These are phyloP conservation scores for Nemania bipapillata DNA, from an alignment of 2,329 filamentous ascomycete genomes.

Conservation along the genomic window DNA sequence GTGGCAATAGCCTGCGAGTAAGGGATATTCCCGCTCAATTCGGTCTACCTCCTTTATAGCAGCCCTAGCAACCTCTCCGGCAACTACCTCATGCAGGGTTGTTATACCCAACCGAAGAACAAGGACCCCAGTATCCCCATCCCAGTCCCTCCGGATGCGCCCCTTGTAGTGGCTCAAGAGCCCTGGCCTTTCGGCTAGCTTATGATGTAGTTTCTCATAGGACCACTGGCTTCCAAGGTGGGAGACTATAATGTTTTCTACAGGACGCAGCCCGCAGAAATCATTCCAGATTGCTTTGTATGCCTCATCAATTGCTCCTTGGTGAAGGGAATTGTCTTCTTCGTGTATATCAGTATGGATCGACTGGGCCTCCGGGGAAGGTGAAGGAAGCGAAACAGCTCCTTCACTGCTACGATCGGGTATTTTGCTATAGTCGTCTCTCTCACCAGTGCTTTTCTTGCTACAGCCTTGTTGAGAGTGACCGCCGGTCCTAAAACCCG, in stretches of 20 bases:
- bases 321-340: not conserved
- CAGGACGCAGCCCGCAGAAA: not conserved
- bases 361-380: too few species aligned
- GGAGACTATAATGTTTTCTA: not conserved
- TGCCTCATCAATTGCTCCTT: not conserved
- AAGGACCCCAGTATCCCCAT: not conserved
- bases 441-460: too few species aligned
- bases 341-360: not conserved
- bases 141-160: not conserved
- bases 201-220: constrained; percentile 55
- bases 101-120: not conserved
- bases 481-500: too few species aligned
- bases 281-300: not conserved
- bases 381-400: too few species aligned
- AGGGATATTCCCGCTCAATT: not conserved
- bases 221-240: not conserved
- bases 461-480: too few species aligned
- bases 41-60: not conserved
- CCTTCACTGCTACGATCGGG: too few species aligned
- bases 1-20: not conserved
- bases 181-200: constrained; percentile 44
- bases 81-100: not conserved
- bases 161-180: constrained; percentile 23
- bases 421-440: too few species aligned
- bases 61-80: constrained; percentile 1